Base-by-base conservation (phyloP, 331 rosid genomes). In the Arachis monticola region DNA sequence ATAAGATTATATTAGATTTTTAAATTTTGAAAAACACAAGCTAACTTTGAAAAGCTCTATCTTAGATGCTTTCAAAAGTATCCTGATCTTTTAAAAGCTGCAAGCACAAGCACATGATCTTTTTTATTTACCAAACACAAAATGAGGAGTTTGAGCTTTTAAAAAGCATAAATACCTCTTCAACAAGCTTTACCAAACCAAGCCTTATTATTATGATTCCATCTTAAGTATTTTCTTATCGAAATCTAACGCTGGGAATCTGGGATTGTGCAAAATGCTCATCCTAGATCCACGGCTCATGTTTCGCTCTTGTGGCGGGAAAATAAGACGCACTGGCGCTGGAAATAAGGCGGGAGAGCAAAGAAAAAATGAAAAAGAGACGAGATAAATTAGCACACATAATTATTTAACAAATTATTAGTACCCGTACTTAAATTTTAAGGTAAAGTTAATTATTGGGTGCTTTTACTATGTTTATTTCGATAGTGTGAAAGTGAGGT, bases 271-370 rank as follows among this genome's bases (percentile, higher is more conserved):
- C 10, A 66, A n/a, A 6, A 9, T 3, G 17, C 59, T 67, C 38
- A 8, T 59, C 67, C 76, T 31, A 17, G 22, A 83, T 82, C 77
- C 1, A 88, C 86, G 89, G 85, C 69, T 73, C 58, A 0, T 13
- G 66, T 72, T 75, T 13, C 72, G 45, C 55, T 48, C 0, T 31
- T 22, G 35, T 85, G 92, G 96, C 93, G 92, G 93, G 96, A 85
- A 75, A 82, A 48, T 63, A 57, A 57, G 73, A 55, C 40, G 40
- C 40, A 35, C 3, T 35, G 40, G 40, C 5, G 61, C 41, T 8
- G 8, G n/a, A 12, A 46, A 22, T 51, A 53, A 52, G 82, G 83
- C 74, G 77, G 74, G 77, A 61, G 41, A 30, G 5, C 1, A 10
- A 44, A 30, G 40, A 76, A 2, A 11, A 22, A 30, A 6, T 47